Conservation (phyloP, 306 rosid species). For the Castanospermum australe region DNA sequence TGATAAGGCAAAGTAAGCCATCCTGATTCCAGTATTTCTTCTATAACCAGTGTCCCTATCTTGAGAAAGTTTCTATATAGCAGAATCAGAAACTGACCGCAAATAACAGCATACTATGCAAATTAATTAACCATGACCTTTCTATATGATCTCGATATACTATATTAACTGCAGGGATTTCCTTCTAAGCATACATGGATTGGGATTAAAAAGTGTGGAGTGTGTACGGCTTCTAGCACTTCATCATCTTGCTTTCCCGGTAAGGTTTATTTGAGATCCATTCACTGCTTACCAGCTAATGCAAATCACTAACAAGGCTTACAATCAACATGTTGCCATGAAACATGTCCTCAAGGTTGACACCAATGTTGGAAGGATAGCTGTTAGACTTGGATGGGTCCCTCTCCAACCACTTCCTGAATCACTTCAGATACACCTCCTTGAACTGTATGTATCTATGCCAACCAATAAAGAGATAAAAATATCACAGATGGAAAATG, state of each 20-base stretch:
- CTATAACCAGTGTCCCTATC: background rate
- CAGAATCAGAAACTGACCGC: background rate
- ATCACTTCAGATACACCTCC: conserved; percentile 66
- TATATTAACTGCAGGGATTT: conserved; percentile 48
- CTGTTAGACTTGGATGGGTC: conserved; percentile 80
- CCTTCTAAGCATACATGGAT: conserved; percentile 59
- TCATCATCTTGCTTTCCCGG: conserved; percentile 75
- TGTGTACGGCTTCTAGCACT: conserved; percentile 71
- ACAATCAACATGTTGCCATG: background rate
- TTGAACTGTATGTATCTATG: conserved; percentile 53
- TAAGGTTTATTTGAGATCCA: conserved; percentile 30
- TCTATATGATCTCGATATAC: background rate
- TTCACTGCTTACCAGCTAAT: background rate
- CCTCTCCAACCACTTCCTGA: conserved; percentile 78
- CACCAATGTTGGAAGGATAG: conserved; percentile 78
- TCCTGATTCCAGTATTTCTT: background rate
- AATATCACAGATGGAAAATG: background rate
- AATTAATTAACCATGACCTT: background rate
- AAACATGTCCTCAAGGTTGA: conserved; percentile 49
- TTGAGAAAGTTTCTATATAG: background rate
- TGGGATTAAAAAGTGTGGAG: no score
- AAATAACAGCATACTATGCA: background rate
- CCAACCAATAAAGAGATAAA: background rate
- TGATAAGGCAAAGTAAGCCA: conserved; percentile 62
- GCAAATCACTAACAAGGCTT: background rate